Conservation (phyloP, 176 grass and related monocot genomes). For the Calamus simplicifolius region DNA sequence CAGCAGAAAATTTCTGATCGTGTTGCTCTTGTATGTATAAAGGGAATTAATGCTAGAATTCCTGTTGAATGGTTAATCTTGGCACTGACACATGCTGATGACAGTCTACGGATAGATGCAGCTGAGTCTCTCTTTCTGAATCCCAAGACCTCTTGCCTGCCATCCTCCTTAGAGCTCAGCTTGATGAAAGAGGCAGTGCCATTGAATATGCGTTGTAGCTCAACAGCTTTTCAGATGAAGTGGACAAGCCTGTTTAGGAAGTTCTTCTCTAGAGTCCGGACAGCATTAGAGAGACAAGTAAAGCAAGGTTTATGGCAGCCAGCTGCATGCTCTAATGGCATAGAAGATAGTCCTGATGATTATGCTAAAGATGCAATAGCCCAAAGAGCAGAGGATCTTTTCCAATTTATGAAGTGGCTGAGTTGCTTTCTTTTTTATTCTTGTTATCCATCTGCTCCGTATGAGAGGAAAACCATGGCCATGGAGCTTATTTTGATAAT, state of each 20-base stretch:
- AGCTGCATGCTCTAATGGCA: constrained; percentile 16
- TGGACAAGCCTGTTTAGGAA: constrained; percentile 92
- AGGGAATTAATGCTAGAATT: constrained; percentile 68
- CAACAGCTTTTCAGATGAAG: constrained; percentile 97
- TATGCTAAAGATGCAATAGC: constrained; percentile 12
- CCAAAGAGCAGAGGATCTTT: constrained; percentile 61
- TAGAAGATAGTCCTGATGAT: constrained; percentile 27
- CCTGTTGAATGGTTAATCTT: constrained; percentile 82
- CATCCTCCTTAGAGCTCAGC: constrained; percentile 84
- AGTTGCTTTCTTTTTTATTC: constrained; percentile 84
- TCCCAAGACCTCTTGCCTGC: constrained; percentile 91
- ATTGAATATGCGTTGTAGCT: constrained; percentile 95
- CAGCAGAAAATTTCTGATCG: constrained; percentile 22
- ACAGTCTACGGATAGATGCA: constrained; percentile 82
- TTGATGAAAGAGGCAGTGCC: constrained; percentile 74
- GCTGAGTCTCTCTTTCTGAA: constrained; percentile 89
- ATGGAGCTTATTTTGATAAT: constrained; percentile 96
- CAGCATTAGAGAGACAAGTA: constrained; percentile 83
- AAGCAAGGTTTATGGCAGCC: constrained; percentile 71
- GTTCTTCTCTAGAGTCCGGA: constrained; percentile 88
- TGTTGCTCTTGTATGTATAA: constrained; percentile 59
- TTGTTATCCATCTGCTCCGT: constrained; percentile 95
- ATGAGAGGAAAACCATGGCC: constrained; percentile 98
- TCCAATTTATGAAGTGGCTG: constrained; percentile 89
- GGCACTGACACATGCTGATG: constrained; percentile 82